Conservation (phyloP, 768 basidiomycete species). For the Phlebiopsis gigantea region DNA sequence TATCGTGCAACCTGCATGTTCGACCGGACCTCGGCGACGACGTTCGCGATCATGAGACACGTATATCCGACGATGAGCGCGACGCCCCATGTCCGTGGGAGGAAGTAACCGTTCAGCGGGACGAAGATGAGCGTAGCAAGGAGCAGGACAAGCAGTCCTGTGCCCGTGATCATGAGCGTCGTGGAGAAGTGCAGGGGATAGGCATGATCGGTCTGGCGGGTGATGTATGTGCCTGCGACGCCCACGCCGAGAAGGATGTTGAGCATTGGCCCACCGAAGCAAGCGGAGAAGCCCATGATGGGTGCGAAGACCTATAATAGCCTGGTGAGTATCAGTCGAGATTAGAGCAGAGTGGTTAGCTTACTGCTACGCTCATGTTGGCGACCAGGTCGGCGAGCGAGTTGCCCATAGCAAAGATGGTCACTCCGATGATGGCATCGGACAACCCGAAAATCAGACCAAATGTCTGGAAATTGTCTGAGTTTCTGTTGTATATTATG, state of each 20-base stretch:
- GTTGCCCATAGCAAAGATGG: slow-evolving; percentile 95
- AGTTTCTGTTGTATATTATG: not conserved
- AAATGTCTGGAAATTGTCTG: slow-evolving; percentile 58
- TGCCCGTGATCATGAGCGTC: slow-evolving; percentile 78
- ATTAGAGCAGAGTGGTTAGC: slow-evolving; percentile 19
- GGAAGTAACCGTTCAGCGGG: slow-evolving; percentile 76
- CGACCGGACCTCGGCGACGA: slow-evolving; percentile 64
- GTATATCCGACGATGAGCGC: slow-evolving; percentile 72
- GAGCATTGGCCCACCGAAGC: slow-evolving; percentile 91
- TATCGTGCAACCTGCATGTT: not conserved
- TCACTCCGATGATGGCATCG: slow-evolving; percentile 94
- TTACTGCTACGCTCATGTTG: slow-evolving; percentile 89
- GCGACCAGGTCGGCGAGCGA: slow-evolving; percentile 96
- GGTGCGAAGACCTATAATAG: slow-evolving; percentile 69
- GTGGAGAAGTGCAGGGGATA: slow-evolving; percentile 74
- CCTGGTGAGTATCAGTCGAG: not conserved
- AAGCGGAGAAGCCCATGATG: slow-evolving; percentile 94
- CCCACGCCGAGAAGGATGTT: slow-evolving; percentile 82
- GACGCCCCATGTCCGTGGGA: slow-evolving; percentile 79
- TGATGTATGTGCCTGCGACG: slow-evolving; percentile 84
- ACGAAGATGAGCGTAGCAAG: slow-evolving; percentile 75
- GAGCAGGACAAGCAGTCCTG: slow-evolving; percentile 77
- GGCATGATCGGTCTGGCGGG: slow-evolving; percentile 53
- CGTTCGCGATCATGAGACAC: slow-evolving; percentile 70
- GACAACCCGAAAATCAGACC: slow-evolving; percentile 94